Evolutionary conservation across 106 monocot genomes (phyloP).

Genomic region (Ottelia alismoides): DNA sequence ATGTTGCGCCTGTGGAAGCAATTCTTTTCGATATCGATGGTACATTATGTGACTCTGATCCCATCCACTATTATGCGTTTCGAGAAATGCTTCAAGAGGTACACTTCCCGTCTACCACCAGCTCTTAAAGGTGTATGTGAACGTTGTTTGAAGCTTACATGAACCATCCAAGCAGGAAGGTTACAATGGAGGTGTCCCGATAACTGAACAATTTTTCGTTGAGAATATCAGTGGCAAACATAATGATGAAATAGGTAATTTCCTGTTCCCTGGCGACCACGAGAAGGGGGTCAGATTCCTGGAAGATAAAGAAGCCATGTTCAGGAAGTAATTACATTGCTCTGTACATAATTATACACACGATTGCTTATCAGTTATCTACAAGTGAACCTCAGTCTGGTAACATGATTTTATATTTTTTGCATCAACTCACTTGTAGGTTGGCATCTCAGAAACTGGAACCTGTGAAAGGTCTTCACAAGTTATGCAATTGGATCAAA

Average conservation of each 20-base stretch:
- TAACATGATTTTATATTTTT: too few species aligned
- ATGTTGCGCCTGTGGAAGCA: conserved; percentile 48
- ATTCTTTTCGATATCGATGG: conserved; percentile 68
- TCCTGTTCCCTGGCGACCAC: conserved; percentile 55
- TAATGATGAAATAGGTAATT: conserved; percentile 37
- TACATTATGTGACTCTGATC: conserved; percentile 67
- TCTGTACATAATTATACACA: too few species aligned
- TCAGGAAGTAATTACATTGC: conserved; percentile 53
- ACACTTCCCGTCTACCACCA: neutral
- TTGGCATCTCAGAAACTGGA: conserved; percentile 39
- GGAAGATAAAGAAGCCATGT: conserved; percentile 74
- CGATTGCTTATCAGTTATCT: too few species aligned
- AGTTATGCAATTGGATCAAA: conserved; percentile 61
- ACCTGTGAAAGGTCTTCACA: conserved; percentile 47
- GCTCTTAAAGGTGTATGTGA: neutral
- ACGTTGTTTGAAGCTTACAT: neutral
- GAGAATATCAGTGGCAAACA: conserved; percentile 53
- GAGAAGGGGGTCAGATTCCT: conserved; percentile 47
- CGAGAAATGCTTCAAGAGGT: conserved; percentile 69
- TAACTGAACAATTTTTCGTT: conserved; percentile 43
- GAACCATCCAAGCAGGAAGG: conserved; percentile 25
- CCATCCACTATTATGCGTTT: conserved; percentile 59
- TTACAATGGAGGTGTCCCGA: conserved; percentile 55
- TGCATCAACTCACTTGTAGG: too few species aligned
- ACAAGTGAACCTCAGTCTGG: too few species aligned